These are phyloP conservation scores for Clarireedia sp. DNA, from an alignment of 2,329 filamentous ascomycete genomes.

Conservation along the genomic window DNA sequence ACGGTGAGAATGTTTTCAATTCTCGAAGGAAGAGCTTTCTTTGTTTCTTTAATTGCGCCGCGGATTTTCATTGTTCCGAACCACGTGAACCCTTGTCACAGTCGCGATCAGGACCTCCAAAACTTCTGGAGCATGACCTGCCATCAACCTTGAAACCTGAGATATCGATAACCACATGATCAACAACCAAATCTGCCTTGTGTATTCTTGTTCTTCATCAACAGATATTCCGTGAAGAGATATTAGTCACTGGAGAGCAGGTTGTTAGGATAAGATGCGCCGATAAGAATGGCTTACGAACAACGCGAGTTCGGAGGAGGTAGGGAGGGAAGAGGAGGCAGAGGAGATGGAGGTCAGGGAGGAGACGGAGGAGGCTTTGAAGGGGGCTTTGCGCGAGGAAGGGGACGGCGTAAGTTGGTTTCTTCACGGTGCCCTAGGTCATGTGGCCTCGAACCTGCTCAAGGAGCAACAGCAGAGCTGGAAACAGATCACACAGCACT, in stretches of 20 bases:
- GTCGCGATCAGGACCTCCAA: too few relatives aligned
- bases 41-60: too few relatives aligned
- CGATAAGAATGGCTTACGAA: conserved; percentile 28
- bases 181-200: too few relatives aligned
- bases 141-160: too few relatives aligned
- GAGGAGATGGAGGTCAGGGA: conserved; percentile 11
- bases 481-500: not conserved
- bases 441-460: not conserved
- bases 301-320: conserved; percentile 26
- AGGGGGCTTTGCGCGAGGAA: conserved; percentile 12
- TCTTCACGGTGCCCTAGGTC: not conserved
- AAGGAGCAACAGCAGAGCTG: not conserved
- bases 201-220: too few relatives aligned
- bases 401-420: conserved; percentile 29
- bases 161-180: too few relatives aligned
- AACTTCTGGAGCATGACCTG: too few relatives aligned
- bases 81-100: too few relatives aligned
- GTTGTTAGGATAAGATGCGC: conserved; percentile 9
- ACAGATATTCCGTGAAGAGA: not conserved
- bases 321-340: conserved; percentile 3
- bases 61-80: not conserved
- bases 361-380: conserved; percentile 12
- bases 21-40: too few relatives aligned
- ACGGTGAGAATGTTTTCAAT: too few relatives aligned
- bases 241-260: conserved; percentile 1